These are phyloP conservation scores for Atalantia buxifolia DNA, from an alignment of 345 rosid genomes.

Conservation along the genomic window DNA sequence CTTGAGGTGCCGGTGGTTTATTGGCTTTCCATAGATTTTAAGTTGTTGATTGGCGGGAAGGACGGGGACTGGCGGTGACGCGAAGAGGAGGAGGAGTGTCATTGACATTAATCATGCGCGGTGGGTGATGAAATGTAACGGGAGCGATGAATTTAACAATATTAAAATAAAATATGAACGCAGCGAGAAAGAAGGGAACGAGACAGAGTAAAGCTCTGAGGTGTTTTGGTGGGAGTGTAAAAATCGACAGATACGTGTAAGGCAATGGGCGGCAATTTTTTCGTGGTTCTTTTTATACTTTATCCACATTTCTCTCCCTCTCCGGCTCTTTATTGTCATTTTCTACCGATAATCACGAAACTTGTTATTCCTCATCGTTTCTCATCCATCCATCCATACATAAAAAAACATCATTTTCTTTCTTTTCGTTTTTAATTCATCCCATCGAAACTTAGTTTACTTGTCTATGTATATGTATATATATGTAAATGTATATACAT, in stretches of 20 bases:
- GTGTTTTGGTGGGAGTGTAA: neutral
- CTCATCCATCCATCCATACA: too few relatives aligned
- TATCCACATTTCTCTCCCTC: slow-evolving; percentile 1
- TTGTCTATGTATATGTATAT: too few relatives aligned
- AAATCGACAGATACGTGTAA: slow-evolving; percentile 3
- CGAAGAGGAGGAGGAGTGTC: slow-evolving; percentile 20
- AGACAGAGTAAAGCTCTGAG: neutral
- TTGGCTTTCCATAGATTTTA: neutral
- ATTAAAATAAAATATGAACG: neutral
- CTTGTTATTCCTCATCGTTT: too few relatives aligned
- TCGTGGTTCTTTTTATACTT: slow-evolving; percentile 12
- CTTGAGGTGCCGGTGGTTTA: slow-evolving; percentile 7
- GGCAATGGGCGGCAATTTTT: neutral
- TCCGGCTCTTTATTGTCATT: too few relatives aligned
- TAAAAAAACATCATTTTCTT: too few relatives aligned
- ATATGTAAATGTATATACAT: too few relatives aligned
- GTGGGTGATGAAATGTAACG: neutral
- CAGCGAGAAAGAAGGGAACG: too few relatives aligned
- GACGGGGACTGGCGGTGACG: slow-evolving; percentile 27
- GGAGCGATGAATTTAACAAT: neutral
- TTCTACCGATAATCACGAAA: too few relatives aligned
- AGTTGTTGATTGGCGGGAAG: slow-evolving; percentile 40
- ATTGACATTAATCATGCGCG: neutral
- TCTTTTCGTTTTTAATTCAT: too few relatives aligned
- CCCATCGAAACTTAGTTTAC: too few relatives aligned